Conservation (phyloP, 2,329 filamentous ascomycete species). For the Ceratocystiopsis sp. region DNA sequence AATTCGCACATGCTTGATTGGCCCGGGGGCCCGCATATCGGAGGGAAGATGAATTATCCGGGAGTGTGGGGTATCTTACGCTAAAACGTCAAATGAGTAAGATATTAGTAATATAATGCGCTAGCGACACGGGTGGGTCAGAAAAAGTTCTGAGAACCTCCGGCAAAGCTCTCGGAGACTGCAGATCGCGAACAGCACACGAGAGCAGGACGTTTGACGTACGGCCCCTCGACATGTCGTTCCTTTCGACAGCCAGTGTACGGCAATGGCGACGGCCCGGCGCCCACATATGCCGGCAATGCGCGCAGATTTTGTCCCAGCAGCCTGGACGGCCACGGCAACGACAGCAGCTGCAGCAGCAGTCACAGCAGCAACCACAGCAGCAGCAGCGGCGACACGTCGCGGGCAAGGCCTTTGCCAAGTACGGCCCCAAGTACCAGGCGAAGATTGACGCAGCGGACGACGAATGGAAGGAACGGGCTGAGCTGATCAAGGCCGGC, state of each 20-base stretch:
- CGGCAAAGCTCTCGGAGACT: too few species aligned
- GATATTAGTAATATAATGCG: too few species aligned
- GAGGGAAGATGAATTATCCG: not conserved
- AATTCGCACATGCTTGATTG: slow-evolving; percentile 11
- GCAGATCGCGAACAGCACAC: not conserved
- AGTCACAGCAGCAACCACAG: too few species aligned
- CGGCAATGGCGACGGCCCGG: slow-evolving; percentile 3
- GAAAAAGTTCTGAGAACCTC: too few species aligned
- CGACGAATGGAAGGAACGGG: slow-evolving; percentile 29
- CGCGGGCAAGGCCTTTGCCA: slow-evolving; percentile 6
- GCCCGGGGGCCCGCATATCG: slow-evolving; percentile 1
- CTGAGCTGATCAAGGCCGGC: slow-evolving; percentile 30
- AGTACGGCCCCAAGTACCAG: slow-evolving; percentile 19
- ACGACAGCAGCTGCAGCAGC: too few species aligned
- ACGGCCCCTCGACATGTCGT: not conserved
- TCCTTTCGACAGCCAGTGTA: not conserved
- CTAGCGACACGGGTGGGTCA: too few species aligned
- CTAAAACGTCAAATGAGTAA: too few species aligned
- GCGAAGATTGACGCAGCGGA: slow-evolving; percentile 25
- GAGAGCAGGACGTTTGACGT: not conserved
- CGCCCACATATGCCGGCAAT: slow-evolving; percentile 6
- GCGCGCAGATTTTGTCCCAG: slow-evolving; percentile 1
- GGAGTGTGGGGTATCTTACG: not conserved
- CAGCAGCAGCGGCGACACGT: slow-evolving; percentile 4
- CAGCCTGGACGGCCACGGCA: not conserved